Evolutionary conservation across 495 filamentous ascomycete genomes (phyloP).

Genomic region (Podospora conica): DNA sequence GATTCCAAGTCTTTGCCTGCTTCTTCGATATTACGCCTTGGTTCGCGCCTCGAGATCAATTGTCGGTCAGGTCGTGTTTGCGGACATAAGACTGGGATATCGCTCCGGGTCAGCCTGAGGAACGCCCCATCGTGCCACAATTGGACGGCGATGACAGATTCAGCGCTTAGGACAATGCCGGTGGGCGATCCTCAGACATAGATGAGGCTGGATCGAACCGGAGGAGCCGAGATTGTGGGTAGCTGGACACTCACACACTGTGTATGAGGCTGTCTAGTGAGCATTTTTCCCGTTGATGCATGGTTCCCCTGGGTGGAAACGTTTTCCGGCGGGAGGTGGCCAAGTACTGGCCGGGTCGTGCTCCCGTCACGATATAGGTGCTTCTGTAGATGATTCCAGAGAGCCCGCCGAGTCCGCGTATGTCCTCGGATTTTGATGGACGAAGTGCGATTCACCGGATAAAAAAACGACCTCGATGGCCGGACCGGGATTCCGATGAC

Average conservation of each 20-base stretch:
- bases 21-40: not conserved
- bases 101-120: not conserved
- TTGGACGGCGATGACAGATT: constrained; percentile 7
- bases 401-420: no score
- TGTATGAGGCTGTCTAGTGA: not conserved
- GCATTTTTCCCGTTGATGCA: not conserved
- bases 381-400: not conserved
- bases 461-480: not conserved
- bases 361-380: not conserved
- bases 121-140: not conserved
- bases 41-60: not conserved
- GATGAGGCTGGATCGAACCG: constrained; percentile 1
- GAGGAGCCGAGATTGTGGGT: constrained; percentile 6
- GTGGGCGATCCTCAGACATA: not conserved
- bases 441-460: not conserved
- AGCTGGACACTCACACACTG: not conserved
- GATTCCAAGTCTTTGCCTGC: not conserved
- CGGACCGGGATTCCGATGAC: not conserved
- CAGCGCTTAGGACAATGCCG: not conserved
- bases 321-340: not conserved
- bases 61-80: not conserved
- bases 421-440: not conserved
- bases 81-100: not conserved
- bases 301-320: not conserved
- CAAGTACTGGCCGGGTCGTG: not conserved